phyloP scores from a whole-genome alignment of 306 rosid genomes.

The Castanospermum australe region DNA sequence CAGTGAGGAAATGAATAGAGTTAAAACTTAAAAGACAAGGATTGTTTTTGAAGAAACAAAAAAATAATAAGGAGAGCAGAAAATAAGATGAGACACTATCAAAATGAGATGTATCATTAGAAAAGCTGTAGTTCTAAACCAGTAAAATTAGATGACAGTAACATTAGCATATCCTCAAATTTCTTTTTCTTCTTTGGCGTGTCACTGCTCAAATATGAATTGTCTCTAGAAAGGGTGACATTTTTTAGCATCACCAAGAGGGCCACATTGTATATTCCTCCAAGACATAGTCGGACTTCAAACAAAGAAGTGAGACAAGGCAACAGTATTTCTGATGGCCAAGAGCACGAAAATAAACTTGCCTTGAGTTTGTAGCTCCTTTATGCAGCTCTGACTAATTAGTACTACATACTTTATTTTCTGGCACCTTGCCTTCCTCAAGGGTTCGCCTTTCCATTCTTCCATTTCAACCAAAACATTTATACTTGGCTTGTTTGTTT shows the following conservation, averaged over 20 bases:
- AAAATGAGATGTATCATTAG: neutral
- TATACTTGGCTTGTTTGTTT: neutral
- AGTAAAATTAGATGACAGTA: neutral
- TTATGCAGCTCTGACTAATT: neutral
- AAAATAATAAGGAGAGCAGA: neutral
- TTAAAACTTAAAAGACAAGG: neutral
- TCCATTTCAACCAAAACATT: conserved; percentile 8
- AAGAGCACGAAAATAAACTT: neutral
- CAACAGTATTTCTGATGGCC: neutral
- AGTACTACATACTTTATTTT: neutral
- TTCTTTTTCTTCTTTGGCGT: neutral
- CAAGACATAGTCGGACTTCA: neutral
- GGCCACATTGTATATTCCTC: neutral
- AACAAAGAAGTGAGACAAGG: neutral
- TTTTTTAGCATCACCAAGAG: neutral
- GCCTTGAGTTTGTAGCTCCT: neutral
- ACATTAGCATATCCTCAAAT: neutral
- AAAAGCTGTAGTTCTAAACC: neutral
- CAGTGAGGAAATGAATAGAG: neutral
- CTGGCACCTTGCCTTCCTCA: neutral
- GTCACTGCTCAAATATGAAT: neutral
- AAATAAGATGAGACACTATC: neutral
- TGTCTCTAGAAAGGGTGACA: neutral
- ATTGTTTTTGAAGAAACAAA: neutral
- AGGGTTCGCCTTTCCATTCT: neutral